These are phyloP conservation scores for Clitopilus passeckerianus DNA, from an alignment of 768 basidiomycete genomes.

Conservation along the genomic window DNA sequence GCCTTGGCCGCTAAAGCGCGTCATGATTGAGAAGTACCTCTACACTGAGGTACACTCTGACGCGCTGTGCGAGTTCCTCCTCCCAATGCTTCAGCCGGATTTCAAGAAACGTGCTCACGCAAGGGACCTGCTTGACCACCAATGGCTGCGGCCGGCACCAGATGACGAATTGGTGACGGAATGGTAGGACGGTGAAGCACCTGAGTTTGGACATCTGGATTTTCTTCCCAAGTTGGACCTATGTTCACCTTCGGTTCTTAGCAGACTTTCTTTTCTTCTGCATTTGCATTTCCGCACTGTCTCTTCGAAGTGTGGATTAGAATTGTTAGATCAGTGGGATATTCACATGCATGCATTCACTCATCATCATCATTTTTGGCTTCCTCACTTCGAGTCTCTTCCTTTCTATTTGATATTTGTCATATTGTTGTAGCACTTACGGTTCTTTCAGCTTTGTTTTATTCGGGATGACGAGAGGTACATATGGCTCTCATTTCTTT, in stretches of 20 bases:
- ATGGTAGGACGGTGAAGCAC: conserved; percentile 19
- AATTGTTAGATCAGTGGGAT: conserved; percentile 10
- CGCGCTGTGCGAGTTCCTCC: conserved; percentile 60
- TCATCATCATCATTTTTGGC: conserved; percentile 2
- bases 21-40: conserved; percentile 88
- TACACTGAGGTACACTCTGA: conserved; percentile 55
- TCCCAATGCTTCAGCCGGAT: conserved; percentile 73
- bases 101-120: conserved; percentile 66
- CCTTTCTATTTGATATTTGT: background rate
- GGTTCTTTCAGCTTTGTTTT: background rate
- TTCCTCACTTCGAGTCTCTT: background rate
- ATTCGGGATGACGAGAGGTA: background rate
- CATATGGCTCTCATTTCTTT: background rate
- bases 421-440: conserved; percentile 2
- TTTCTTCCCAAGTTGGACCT: background rate
- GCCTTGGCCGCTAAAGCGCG: conserved; percentile 76
- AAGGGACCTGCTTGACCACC: conserved; percentile 66
- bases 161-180: conserved; percentile 38
- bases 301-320: conserved; percentile 2
- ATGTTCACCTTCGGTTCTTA: background rate
- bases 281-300: conserved; percentile 4
- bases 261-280: conserved; percentile 5
- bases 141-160: conserved; percentile 54
- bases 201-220: background rate
- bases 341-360: background rate